Percentiles rank a stretch among this genome's conserved stretches.
Conservation (phyloP, 805 yeast species). For the Ogataea trehaloabstinens region DNA sequence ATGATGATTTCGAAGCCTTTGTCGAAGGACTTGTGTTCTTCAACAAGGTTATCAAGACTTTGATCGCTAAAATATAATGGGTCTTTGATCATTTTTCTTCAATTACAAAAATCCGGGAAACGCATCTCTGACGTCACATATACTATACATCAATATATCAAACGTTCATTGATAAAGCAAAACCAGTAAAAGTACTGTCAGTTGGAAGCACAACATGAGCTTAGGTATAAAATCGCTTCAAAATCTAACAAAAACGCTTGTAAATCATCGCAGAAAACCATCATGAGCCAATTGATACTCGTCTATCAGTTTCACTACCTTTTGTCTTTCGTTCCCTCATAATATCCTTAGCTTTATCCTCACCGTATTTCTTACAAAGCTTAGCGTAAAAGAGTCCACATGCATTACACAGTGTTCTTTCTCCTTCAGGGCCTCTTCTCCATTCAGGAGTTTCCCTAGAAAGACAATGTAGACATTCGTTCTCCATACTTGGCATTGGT, state of each 20-base stretch:
- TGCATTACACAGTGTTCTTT: conserved; percentile 75
- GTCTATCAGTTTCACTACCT: conserved; percentile 28
- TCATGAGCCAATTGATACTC: conserved; percentile 24
- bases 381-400: conserved; percentile 78
- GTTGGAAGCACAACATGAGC: no score
- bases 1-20: conserved; percentile 36
- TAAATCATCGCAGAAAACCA: no score
- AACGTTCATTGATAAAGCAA: no score
- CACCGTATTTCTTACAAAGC: conserved; percentile 57
- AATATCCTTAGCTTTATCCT: conserved; percentile 46
- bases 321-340: conserved; percentile 28
- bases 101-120: neutral
- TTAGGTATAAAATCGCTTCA: no score
- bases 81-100: no score
- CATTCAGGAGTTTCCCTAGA: conserved; percentile 72
- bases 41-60: conserved; percentile 14
- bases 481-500: conserved; percentile 7
- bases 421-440: conserved; percentile 80
- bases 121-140: neutral
- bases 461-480: conserved; percentile 40
- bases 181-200: no score
- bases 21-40: conserved; percentile 22
- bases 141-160: neutral
- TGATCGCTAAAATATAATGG: conserved; percentile 10
- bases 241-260: no score